These are phyloP conservation scores for Pachysandra terminalis DNA, from an alignment of 164 flowering plant genomes.

Conservation along the genomic window DNA sequence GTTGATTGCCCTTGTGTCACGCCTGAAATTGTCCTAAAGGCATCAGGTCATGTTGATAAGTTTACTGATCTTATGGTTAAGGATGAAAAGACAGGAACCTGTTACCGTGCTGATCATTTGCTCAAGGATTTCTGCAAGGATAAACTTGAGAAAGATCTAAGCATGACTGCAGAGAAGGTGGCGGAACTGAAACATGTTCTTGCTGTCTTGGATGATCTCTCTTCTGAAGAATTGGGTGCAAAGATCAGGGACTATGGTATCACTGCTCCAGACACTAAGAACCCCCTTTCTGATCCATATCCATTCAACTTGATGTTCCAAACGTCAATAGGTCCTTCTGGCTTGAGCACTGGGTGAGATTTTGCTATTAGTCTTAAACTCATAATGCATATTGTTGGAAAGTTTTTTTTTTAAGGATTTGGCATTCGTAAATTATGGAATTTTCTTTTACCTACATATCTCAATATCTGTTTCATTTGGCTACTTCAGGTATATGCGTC, in stretches of 20 bases:
- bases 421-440: not conserved
- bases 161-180: constrained; percentile 55
- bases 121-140: constrained; percentile 93
- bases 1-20: constrained; percentile 98
- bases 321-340: constrained; percentile 96
- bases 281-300: constrained; percentile 89
- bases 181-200: constrained; percentile 74
- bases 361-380: not conserved
- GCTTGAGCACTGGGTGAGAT: constrained; percentile 69
- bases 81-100: constrained; percentile 88
- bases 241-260: constrained; percentile 92
- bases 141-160: constrained; percentile 78
- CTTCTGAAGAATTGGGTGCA: constrained; percentile 80
- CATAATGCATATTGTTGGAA: not conserved
- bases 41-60: constrained; percentile 99
- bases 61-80: constrained; percentile 99
- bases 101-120: constrained; percentile 94
- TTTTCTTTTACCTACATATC: not conserved
- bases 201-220: constrained; percentile 81
- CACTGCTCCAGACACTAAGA: constrained; percentile 89
- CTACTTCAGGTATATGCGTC: constrained; percentile 84
- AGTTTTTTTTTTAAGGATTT: not conserved
- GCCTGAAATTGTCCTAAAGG: constrained; percentile 87
- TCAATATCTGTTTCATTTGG: not conserved
- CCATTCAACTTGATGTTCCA: constrained; percentile 98